Percentiles rank a stretch among this genome's conserved stretches.
These are phyloP conservation scores for Podaxis sp. DNA, from an alignment of 768 basidiomycete genomes.

Conservation along the genomic window DNA sequence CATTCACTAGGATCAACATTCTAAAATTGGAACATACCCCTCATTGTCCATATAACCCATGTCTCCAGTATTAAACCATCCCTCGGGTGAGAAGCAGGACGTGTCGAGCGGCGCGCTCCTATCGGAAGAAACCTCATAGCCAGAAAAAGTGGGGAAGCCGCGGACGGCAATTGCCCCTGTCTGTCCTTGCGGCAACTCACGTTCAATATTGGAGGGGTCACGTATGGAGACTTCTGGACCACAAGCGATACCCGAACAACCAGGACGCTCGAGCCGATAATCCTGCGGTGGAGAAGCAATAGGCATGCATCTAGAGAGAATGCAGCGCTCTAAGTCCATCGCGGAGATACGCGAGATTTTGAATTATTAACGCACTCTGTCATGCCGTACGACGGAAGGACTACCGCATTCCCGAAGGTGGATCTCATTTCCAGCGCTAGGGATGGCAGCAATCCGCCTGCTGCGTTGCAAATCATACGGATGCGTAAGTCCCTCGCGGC, in stretches of 20 bases:
- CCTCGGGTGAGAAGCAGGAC: slow-evolving; percentile 46
- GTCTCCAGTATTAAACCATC: slow-evolving; percentile 56
- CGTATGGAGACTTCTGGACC: slow-evolving; percentile 48
- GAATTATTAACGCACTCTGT: slow-evolving; percentile 37
- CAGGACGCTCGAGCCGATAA: slow-evolving; percentile 45
- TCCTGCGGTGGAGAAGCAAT: slow-evolving; percentile 44
- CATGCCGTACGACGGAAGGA: slow-evolving; percentile 65
- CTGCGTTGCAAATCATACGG: slow-evolving; percentile 50
- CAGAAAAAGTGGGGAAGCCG: slow-evolving; percentile 52
- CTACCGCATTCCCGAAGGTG: slow-evolving; percentile 46
- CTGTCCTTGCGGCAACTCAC: slow-evolving; percentile 36
- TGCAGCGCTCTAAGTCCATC: slow-evolving; percentile 14
- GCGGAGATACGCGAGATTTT: not conserved
- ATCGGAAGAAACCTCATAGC: slow-evolving; percentile 48
- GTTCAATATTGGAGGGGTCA: slow-evolving; percentile 34
- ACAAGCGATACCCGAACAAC: slow-evolving; percentile 48
- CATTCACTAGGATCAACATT: not conserved
- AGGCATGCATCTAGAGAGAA: slow-evolving; percentile 43
- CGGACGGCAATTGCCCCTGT: slow-evolving; percentile 56
- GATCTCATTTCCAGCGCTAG: slow-evolving; percentile 47
- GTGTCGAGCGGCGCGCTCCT: slow-evolving; percentile 41
- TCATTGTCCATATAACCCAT: slow-evolving; percentile 47
- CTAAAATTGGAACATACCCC: slow-evolving; percentile 28
- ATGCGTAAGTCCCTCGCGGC: slow-evolving; percentile 36
- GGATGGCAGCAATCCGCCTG: slow-evolving; percentile 53